These are phyloP conservation scores for Neurospora terricola DNA, from an alignment of 495 filamentous ascomycete genomes.

Conservation along the genomic window DNA sequence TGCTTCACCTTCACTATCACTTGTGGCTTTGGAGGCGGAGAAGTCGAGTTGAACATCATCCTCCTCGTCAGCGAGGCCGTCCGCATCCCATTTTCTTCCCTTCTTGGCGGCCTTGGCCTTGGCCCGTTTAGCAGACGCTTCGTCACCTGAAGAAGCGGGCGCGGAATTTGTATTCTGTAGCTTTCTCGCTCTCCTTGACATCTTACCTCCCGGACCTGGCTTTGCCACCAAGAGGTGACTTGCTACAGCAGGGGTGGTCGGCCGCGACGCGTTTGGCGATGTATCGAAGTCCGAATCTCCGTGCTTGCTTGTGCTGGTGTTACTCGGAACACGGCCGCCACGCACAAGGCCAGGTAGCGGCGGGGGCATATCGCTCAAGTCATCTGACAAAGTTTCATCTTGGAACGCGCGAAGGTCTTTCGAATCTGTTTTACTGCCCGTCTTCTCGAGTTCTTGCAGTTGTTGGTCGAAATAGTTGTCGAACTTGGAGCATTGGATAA, in stretches of 20 bases:
- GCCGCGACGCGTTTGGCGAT: conserved; percentile 71
- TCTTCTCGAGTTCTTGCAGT: conserved; percentile 67
- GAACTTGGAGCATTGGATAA: conserved; percentile 66
- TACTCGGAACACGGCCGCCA: conserved; percentile 16
- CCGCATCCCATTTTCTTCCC: conserved; percentile 81
- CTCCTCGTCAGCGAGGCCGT: conserved; percentile 79
- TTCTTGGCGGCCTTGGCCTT: conserved; percentile 66
- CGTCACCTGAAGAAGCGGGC: conserved; percentile 76
- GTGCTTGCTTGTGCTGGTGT: conserved; percentile 15
- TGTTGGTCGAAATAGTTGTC: conserved; percentile 93
- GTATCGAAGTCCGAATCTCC: conserved; percentile 52
- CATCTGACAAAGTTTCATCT: conserved; percentile 27
- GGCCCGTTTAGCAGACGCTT: conserved; percentile 46
- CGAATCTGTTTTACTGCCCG: conserved; percentile 21
- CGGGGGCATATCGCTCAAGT: conserved; percentile 34
- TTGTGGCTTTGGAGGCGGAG: conserved; percentile 45
- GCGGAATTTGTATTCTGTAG: conserved; percentile 50
- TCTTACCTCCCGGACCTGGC: conserved; percentile 56
- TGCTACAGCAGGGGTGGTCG: conserved; percentile 60
- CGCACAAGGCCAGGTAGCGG: conserved; percentile 30
- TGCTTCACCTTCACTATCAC: conserved; percentile 44
- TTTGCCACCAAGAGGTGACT: conserved; percentile 58
- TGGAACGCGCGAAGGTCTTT: conserved; percentile 25
- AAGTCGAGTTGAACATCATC: conserved; percentile 79
- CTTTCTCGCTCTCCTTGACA: conserved; percentile 76